Percentiles rank a stretch among this genome's conserved stretches.
phyloP scores from a whole-genome alignment of 805 yeast genomes.

The Zygotorulaspora chibaensis region DNA sequence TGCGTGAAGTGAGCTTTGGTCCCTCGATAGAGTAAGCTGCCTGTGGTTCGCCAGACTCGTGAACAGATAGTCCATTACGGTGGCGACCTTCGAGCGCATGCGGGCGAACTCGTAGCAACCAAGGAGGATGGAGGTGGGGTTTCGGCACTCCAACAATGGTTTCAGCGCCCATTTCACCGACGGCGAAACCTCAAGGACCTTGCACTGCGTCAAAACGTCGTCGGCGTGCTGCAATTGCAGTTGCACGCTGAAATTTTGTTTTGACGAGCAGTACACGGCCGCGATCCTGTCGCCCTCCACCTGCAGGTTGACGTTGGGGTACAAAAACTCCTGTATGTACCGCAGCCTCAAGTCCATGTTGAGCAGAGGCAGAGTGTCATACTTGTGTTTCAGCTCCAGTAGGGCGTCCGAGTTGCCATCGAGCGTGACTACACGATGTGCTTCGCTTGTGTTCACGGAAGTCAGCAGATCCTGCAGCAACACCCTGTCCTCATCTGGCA shows the following conservation, averaged over 20 bases:
- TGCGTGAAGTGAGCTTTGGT: neutral
- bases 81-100: constrained; percentile 9
- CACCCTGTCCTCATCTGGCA: neutral
- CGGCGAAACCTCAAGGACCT: constrained; percentile 2
- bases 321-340: constrained; percentile 16
- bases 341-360: constrained; percentile 22
- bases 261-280: neutral
- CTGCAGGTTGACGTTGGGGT: constrained; percentile 14
- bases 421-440: constrained; percentile 5
- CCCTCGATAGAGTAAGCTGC: neutral
- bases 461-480: constrained; percentile 8
- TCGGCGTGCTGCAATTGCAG: constrained; percentile 5
- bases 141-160: constrained; percentile 1
- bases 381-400: constrained; percentile 21
- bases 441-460: neutral
- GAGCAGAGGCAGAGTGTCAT: constrained; percentile 29
- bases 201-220: constrained; percentile 2
- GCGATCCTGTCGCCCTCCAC: neutral
- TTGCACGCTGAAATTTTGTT: neutral
- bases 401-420: constrained; percentile 21
- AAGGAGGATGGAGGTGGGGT: constrained; percentile 19
- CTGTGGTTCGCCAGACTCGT: neutral
- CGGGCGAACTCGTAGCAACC: constrained; percentile 26
- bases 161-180: constrained; percentile 10
- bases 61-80: neutral